These are phyloP conservation scores for Voacanga thouarsii DNA, from an alignment of 257 asterid species.

Conservation along the genomic window DNA sequence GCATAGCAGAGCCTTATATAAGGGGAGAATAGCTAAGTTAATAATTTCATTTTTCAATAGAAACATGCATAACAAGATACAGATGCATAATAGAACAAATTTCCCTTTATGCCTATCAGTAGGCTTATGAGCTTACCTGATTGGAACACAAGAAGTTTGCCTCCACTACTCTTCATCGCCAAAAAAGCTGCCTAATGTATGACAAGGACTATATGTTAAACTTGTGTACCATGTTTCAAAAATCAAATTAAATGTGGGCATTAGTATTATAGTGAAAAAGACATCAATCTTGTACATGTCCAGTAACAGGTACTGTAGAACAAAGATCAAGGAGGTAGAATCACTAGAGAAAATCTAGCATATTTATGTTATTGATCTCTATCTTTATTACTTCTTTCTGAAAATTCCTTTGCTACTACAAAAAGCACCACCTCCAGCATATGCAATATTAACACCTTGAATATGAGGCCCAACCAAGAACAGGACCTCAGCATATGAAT, in stretches of 20 bases:
- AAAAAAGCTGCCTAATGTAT: slow-evolving; percentile 82
- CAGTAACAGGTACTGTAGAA: not conserved
- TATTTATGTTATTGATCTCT: not conserved
- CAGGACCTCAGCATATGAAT: not conserved
- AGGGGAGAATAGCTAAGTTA: not conserved
- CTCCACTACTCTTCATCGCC: slow-evolving; percentile 96
- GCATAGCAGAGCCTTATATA: not conserved
- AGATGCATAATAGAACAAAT: not conserved
- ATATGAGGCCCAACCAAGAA: not conserved
- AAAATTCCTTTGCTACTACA: not conserved
- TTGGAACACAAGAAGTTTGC: slow-evolving; percentile 94
- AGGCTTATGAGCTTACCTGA: slow-evolving; percentile 56
- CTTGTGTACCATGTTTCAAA: not conserved
- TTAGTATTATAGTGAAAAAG: not conserved
- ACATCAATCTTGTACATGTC: not conserved
- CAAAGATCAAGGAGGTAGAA: not conserved
- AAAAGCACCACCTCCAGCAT: not conserved
- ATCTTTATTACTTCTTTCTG: not conserved
- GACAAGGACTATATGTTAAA: slow-evolving; percentile 9
- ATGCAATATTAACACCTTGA: not conserved
- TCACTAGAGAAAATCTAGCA: not conserved
- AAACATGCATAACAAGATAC: not conserved
- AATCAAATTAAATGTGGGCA: not conserved
- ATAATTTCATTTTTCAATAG: not conserved
- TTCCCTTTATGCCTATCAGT: not conserved